phyloP scores from a whole-genome alignment of 2,329 filamentous ascomycete species.

The Neofusicoccum ribis region DNA sequence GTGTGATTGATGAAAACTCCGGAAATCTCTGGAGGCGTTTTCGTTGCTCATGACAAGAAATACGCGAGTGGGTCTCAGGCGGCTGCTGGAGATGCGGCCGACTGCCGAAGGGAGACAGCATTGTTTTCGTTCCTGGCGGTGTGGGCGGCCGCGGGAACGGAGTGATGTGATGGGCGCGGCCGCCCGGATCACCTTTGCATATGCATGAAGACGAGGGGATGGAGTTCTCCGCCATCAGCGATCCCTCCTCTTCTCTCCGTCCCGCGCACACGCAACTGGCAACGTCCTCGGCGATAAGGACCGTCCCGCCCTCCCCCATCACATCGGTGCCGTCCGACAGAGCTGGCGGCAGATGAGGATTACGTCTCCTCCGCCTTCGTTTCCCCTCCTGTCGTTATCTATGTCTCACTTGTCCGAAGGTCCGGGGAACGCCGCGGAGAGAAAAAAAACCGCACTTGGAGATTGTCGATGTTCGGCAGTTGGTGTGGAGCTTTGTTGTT shows the following conservation, averaged over 20 bases:
- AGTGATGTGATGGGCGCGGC: not conserved
- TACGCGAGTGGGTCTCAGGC: not conserved
- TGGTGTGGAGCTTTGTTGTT: not conserved
- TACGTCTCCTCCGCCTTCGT: not conserved
- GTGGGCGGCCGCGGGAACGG: not conserved
- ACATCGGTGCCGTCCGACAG: not conserved
- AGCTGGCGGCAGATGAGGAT: not conserved
- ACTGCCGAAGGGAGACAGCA: not conserved
- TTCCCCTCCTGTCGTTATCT: no score
- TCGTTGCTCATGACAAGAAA: not conserved
- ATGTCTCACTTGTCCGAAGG: not conserved
- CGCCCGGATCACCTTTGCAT: constrained; percentile 13
- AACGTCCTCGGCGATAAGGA: no score
- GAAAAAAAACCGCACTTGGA: no score
- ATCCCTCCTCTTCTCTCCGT: not conserved
- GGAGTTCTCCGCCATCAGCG: not conserved
- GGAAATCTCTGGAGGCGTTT: no score
- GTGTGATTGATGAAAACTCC: no score
- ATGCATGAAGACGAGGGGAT: not conserved
- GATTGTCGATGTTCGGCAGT: not conserved
- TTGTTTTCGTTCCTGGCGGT: not conserved
- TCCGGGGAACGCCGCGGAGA: not conserved
- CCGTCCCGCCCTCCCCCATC: no score
- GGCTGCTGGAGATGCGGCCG: not conserved
- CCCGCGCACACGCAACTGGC: not conserved